Evolutionary conservation across 176 grass and related monocot species (phyloP).

Genomic region (Hsuehochloa calcarea): DNA sequence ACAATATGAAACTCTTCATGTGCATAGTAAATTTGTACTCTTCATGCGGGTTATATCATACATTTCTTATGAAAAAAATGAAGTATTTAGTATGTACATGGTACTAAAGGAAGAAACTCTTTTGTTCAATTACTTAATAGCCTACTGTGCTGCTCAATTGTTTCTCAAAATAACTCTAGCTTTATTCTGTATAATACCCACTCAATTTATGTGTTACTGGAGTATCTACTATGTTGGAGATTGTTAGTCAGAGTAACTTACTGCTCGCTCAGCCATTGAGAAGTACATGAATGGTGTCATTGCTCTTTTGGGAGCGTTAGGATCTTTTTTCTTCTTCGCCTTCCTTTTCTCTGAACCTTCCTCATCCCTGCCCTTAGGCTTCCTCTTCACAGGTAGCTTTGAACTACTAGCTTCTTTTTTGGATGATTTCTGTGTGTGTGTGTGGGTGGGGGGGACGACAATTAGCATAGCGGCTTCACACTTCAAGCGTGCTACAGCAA

Average conservation of each 20-base stretch:
- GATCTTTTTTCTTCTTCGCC: slow-evolving; percentile 94
- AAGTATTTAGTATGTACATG: not conserved
- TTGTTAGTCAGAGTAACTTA: slow-evolving; percentile 37
- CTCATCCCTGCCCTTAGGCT: slow-evolving; percentile 69
- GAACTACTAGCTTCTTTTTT: slow-evolving; percentile 76
- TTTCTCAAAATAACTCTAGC: not conserved
- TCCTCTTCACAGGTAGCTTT: slow-evolving; percentile 72
- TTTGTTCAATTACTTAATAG: not conserved
- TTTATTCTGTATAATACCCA: not conserved
- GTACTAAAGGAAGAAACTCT: not conserved
- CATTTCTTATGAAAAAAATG: not conserved
- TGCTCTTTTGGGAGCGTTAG: slow-evolving; percentile 92
- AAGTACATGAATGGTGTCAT: slow-evolving; percentile 97
- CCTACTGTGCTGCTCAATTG: not conserved
- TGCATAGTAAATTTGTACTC: not conserved
- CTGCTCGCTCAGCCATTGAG: slow-evolving; percentile 87
- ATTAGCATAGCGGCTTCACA: slow-evolving; percentile 8
- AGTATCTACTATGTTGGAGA: not conserved
- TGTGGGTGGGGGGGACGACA: not conserved
- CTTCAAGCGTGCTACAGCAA: slow-evolving; percentile 5
- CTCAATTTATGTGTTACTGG: not conserved
- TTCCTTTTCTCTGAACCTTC: slow-evolving; percentile 80
- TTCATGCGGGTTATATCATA: too few relatives aligned
- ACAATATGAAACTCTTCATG: not conserved
- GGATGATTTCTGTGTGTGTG: slow-evolving; percentile 37